Conservation (phyloP, 2,329 filamentous ascomycete species). For the Penicillium hesseltinei region DNA sequence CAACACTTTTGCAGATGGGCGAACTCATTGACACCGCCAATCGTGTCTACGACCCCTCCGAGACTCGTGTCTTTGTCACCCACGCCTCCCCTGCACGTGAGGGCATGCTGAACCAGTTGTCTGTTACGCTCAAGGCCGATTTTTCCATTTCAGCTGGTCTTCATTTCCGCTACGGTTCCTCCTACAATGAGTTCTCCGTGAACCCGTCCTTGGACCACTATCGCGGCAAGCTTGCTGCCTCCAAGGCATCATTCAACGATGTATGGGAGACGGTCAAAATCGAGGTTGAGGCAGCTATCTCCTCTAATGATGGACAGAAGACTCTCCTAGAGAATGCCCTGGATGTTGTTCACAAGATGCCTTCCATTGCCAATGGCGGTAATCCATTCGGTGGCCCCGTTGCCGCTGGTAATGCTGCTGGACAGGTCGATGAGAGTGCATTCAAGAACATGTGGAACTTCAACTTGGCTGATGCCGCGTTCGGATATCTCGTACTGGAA, state of each 20-base stretch:
- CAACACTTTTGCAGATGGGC: constrained; percentile 94
- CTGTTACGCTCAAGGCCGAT: constrained; percentile 94
- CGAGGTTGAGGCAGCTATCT: constrained; percentile 91
- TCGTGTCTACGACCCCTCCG: constrained; percentile 95
- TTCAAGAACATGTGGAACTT: constrained; percentile 99
- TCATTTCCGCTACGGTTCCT: constrained; percentile 97
- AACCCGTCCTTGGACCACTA: constrained; percentile 98
- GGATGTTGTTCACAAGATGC: constrained; percentile 97
- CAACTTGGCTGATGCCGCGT: constrained; percentile 94
- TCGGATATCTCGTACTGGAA: constrained; percentile 92
- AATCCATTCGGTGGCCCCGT: constrained; percentile 93
- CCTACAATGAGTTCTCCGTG: constrained; percentile 99
- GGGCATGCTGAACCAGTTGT: constrained; percentile 94
- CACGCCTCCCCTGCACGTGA: constrained; percentile 96
- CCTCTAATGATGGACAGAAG: constrained; percentile 90
- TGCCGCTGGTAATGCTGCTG: constrained; percentile 66
- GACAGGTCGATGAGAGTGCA: constrained; percentile 94
- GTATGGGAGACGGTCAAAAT: constrained; percentile 98
- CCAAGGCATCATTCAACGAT: constrained; percentile 97
- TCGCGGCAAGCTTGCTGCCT: constrained; percentile 94
- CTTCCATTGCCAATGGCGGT: constrained; percentile 85
- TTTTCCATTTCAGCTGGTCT: constrained; percentile 97
- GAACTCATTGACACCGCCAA: constrained; percentile 97
- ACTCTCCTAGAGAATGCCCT: constrained; percentile 87
- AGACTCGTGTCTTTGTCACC: constrained; percentile 94